Evolutionary conservation across 2,329 filamentous ascomycete genomes (phyloP), one percentile per base, ranked within the genome.

Genomic region (Phialocephala sp.): DNA sequence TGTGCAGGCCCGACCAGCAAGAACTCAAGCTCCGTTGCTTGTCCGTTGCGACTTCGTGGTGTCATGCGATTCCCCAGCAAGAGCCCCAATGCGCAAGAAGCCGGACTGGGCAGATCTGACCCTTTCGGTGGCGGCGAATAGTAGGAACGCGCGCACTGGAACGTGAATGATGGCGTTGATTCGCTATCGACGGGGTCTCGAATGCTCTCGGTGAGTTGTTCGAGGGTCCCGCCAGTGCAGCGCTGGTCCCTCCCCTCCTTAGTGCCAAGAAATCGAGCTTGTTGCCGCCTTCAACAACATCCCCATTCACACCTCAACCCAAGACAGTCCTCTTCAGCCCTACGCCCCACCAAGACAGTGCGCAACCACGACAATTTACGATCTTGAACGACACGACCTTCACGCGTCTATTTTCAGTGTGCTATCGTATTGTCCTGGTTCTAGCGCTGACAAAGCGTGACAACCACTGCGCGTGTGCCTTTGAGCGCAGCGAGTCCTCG

Each of bases 391-490:
- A 54, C 8, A 54, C 50, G 24, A 14, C 50, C 24, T 54, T 15
- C 22, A 54, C 50, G n/a, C 18, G 15, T 32, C 50, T 12, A 18
- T 9, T 54, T 18, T n/a, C 11, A 35, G 24, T 54, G 50, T 18
- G 50, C 15, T 35, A 45, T 18, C 3, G 20, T 24, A 18, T 6
- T 37, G 41, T 54, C 24, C 24, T 36, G 58, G 41, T 41, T 61
- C 56, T 57, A 63, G 66, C 64, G 70, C 64, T 67, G 63, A 69
- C 66, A 60, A 66, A 67, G 62, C 60, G 57, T 55, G 54, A 60
- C 58, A 61, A 60, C 27, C 9, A n/a, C 39, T 60, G 66, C 62
- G 62, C 63, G 62, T 68, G 68, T 62, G 45, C 65, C 62, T 58
- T 52, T 47, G 58, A 50, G 20, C 45, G 50, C 41, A 32, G 24